Evolutionary conservation across 305 asterid genomes (phyloP), one percentile per base, ranked within the genome.

Genomic region (Euphrasia arctica): DNA sequence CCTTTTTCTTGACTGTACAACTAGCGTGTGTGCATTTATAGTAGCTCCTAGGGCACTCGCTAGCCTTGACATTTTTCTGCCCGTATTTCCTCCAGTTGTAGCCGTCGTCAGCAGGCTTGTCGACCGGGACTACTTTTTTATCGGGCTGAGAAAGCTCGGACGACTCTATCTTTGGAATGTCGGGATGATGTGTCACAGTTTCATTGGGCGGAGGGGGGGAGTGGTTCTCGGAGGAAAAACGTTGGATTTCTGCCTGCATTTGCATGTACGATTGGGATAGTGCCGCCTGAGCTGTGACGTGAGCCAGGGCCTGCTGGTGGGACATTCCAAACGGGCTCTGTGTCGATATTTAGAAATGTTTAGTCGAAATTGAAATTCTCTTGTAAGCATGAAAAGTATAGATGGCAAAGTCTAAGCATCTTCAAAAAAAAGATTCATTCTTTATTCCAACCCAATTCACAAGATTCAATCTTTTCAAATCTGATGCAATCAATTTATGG

Each of bases 311-410:
- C 60, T 93, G 99, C 82, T 88, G 97, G 73, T 93, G 95, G 2
- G 99, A 90, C 95, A 93, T 90, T 75, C 96, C 97, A 72, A 93
- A 93, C 4, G 99, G 96, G 68, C 99, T 93, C 99, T 93, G 82
- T 76, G 66, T 4, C 41, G 60, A 67, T 65, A 25, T 52, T 18
- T 63, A 63, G 25, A 54, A 54, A 43, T 62, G 47, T 52, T 22
- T 3, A 22, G 29, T 47, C 1, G 9, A 50, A 50, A 50, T 50
- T 50, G 29, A 12, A 50, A 31, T 31, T 31, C 34, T 31, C 34
- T 31, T 32, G 27, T 18, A 18, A 18, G 54, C 54, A n/a, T 0
- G 55, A 15, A 7, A 5, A 15, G 56, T n/a, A 51, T 11, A 51
- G 15, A 3, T 32, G 7, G 56, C 18, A 50, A 50, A 50, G 10